Evolutionary conservation across 768 basidiomycete genomes (phyloP), one percentile per base, ranked within the genome.

Genomic region (Cantharellus cinnabarinus): DNA sequence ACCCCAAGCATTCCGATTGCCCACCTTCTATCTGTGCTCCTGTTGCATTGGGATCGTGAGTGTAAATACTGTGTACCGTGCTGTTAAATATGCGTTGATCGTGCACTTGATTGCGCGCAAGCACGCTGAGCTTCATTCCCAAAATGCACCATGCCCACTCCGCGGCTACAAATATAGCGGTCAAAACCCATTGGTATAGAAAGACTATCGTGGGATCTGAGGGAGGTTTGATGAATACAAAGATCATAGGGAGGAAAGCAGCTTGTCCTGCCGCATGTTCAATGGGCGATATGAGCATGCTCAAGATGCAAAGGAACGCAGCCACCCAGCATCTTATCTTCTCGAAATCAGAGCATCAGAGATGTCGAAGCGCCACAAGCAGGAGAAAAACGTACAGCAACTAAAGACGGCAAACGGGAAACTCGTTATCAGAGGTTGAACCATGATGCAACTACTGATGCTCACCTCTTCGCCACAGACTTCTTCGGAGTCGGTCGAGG

Each of bases 191-290:
- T 34, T 60, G 59, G 55, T 40, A 35, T 20, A 60, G 7, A 38
- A 59, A 60, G 5, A 60, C 59, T 39, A 42, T 35, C 39, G 54
- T 60, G 2, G 59, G 59, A 34, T 60, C 59, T 15, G 52, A 39
- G n/a, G 59, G 59, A 39, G 50, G 50, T 50, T 60, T 60, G 59
- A 60, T 60, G 48, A 60, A 57, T 10, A 40, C 59, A 10, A 60
- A n/a, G 15, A 60, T 60, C 4, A 60, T 50, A 29, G 59, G 42
- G 5, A 60, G 42, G 37, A 60, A 60, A 10, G 38, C 59, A 41
- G 59, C 59, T 56, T 60, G 59, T 10, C 59, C 59, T 2, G 59
- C 59, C 5, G 55, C 34, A 37, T 53, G n/a, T 10, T 58, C 59
- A 20, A 39, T 37, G 2, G 59, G 59, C 40, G 29, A 34, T 20